These are phyloP conservation scores for Sarocladiaceae sp. DNA, from an alignment of 2,329 filamentous ascomycete genomes.

Conservation along the genomic window DNA sequence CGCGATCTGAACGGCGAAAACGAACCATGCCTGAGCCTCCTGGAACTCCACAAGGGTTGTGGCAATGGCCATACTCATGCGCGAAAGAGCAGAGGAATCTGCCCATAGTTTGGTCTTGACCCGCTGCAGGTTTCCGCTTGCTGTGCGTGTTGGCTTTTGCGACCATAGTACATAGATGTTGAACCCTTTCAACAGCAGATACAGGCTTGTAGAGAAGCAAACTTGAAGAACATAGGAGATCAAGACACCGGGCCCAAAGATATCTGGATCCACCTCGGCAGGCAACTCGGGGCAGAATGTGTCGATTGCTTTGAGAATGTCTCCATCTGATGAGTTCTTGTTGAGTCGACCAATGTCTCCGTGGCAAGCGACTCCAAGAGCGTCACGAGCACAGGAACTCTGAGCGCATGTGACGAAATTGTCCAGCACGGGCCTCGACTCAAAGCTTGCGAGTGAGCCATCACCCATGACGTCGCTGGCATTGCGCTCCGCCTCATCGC, in stretches of 20 bases:
- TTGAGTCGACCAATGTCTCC: conserved; percentile 20
- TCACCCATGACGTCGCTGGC: conserved; percentile 29
- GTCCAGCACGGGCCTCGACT: conserved; percentile 22
- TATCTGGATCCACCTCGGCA: conserved; percentile 32
- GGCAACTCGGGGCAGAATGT: conserved; percentile 28
- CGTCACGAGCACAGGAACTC: conserved; percentile 28
- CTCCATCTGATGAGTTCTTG: conserved; percentile 18
- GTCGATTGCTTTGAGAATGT: conserved; percentile 28
- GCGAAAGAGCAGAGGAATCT: conserved; percentile 28
- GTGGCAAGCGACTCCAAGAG: conserved; percentile 24
- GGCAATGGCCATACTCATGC: conserved; percentile 32
- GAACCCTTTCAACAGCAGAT: conserved; percentile 28
- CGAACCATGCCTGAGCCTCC: conserved; percentile 32
- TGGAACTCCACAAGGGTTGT: conserved; percentile 35
- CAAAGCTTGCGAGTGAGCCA: conserved; percentile 23
- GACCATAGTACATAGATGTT: conserved; percentile 28
- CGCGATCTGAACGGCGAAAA: conserved; percentile 33
- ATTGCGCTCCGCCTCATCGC: conserved; percentile 27
- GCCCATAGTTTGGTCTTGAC: conserved; percentile 31
- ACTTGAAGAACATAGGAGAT: conserved; percentile 33
- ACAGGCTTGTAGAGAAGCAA: conserved; percentile 26
- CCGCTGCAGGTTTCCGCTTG: conserved; percentile 16
- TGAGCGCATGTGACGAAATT: conserved; percentile 28
- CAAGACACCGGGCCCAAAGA: conserved; percentile 32
- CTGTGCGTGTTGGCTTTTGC: conserved; percentile 16